phyloP scores from a whole-genome alignment of 345 rosid species.

The Raphanus raphanistrum region DNA sequence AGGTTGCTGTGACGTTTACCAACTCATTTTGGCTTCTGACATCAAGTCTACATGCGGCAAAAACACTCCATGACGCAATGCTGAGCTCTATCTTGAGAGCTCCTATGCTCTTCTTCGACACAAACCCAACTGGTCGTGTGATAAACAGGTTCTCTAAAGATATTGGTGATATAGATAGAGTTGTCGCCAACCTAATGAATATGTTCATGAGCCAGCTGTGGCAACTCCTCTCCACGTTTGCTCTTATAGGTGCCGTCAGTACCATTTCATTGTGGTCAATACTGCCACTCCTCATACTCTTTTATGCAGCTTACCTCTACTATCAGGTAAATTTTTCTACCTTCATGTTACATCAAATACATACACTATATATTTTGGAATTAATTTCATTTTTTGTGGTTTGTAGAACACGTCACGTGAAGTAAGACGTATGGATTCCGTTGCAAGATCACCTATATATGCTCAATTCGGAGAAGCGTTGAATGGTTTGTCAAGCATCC shows the following conservation, averaged over 20 bases:
- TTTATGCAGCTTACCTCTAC: conserved; percentile 83
- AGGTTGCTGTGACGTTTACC: conserved; percentile 72
- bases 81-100: conserved; percentile 77
- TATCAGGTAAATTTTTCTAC: conserved; percentile 64
- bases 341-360: neutral
- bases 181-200: conserved; percentile 65
- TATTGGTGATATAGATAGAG: conserved; percentile 83
- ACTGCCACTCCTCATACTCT: conserved; percentile 86
- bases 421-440: conserved; percentile 87
- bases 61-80: conserved; percentile 74
- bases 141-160: conserved; percentile 95
- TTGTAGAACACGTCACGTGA: conserved; percentile 87
- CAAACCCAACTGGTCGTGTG: conserved; percentile 88
- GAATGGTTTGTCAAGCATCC: conserved; percentile 82
- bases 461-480: conserved; percentile 96
- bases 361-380: neutral
- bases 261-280: conserved; percentile 89
- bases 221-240: conserved; percentile 91
- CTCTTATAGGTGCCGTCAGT: conserved; percentile 82
- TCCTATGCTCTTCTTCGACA: conserved; percentile 91
- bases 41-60: conserved; percentile 83
- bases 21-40: conserved; percentile 89
- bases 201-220: conserved; percentile 74
- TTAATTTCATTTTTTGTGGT: conserved; percentile 9
- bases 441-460: conserved; percentile 85